Evolutionary conservation across 2,329 filamentous ascomycete genomes (phyloP).

Genomic region (Nothopassalora personata): DNA sequence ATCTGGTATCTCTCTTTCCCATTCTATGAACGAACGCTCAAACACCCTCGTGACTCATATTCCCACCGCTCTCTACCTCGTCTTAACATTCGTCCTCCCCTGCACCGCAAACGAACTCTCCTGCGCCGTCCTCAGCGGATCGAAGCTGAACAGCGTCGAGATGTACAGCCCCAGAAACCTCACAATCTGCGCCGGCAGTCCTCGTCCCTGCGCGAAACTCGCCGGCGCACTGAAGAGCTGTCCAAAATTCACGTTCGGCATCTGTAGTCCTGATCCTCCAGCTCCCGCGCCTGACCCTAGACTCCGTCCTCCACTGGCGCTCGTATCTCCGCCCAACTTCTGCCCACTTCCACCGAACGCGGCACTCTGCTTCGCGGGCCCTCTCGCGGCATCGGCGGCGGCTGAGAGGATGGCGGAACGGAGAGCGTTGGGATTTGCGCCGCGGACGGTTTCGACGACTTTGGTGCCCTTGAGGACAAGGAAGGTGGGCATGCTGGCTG

Average conservation of each 20-base stretch:
- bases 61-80: constrained; percentile 7
- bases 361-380: constrained; percentile 31
- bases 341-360: constrained; percentile 41
- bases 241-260: constrained; percentile 19
- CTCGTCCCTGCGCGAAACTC: constrained; percentile 29
- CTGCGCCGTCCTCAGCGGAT: constrained; percentile 40
- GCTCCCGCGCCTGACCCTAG: neutral
- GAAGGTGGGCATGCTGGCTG: constrained; percentile 44
- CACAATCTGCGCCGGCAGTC: constrained; percentile 37
- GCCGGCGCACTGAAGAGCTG: constrained; percentile 26
- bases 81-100: constrained; percentile 19
- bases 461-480: constrained; percentile 42
- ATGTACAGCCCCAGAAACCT: constrained; percentile 45
- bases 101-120: constrained; percentile 41
- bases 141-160: constrained; percentile 42
- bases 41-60: constrained; percentile 10
- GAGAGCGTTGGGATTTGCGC: constrained; percentile 46
- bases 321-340: constrained; percentile 34
- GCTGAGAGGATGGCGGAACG: constrained; percentile 44
- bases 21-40: neutral
- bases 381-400: constrained; percentile 35
- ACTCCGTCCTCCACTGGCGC: neutral
- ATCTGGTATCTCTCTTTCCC: constrained; percentile 1
- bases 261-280: constrained; percentile 4
- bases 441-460: constrained; percentile 44